Evolutionary conservation across 164 flowering plant genomes (phyloP).

Genomic region (Stephania cephalantha): DNA sequence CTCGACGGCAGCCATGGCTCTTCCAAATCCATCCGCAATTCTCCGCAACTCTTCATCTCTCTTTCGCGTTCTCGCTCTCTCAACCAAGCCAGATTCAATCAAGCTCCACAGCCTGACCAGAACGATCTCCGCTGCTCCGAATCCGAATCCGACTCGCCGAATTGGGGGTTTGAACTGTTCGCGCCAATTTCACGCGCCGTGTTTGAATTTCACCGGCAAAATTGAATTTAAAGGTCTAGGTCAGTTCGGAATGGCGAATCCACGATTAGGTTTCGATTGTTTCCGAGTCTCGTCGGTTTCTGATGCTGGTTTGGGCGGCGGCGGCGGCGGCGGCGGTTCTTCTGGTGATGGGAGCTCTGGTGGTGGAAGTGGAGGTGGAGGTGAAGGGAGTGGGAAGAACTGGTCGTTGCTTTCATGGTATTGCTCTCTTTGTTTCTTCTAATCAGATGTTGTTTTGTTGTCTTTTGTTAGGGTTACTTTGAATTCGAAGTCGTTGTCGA

Average conservation of each 20-base stretch:
- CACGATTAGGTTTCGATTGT: conserved; percentile 15
- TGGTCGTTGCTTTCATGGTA: conserved; percentile 13
- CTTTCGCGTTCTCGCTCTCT: conserved; percentile 13
- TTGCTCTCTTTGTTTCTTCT: not conserved
- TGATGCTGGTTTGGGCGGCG: conserved; percentile 25
- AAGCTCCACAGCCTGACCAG: conserved; percentile 6
- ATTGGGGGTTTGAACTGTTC: conserved; percentile 10
- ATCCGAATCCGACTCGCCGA: conserved; percentile 7
- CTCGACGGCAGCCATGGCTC: conserved; percentile 20
- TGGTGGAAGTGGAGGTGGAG: conserved; percentile 4
- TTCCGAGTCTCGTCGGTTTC: conserved; percentile 39
- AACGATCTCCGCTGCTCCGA: conserved; percentile 11
- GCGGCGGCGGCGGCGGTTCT: conserved; percentile 41
- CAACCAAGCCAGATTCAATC: conserved; percentile 19
- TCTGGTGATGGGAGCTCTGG: conserved; percentile 40
- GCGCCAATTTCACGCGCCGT: conserved; percentile 1
- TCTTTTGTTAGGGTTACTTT: not conserved
- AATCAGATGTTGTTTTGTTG: not conserved
- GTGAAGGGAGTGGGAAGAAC: not conserved
- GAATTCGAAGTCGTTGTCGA: not conserved
- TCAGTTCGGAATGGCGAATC: conserved; percentile 11
- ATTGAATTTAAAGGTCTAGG: conserved; percentile 17
- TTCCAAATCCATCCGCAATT: conserved; percentile 14
- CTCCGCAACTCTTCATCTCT: conserved; percentile 20
- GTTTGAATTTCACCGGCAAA: conserved; percentile 15